Base-by-base conservation (phyloP, 345 rosid genomes). In the Dipteronia dyeriana region DNA sequence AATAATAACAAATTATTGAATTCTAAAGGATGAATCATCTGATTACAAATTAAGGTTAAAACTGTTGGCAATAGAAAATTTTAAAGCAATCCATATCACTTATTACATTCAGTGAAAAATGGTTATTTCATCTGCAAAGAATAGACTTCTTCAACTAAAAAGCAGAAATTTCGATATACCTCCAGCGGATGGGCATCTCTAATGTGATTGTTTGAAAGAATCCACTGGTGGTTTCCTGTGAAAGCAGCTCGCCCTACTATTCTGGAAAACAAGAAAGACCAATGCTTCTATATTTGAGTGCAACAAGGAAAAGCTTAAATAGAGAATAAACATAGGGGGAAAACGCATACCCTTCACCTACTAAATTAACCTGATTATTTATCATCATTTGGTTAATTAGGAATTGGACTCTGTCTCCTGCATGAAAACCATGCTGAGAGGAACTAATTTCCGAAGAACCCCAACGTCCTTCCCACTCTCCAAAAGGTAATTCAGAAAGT, bases 171-270 rank as follows among this genome's bases (percentile, higher is more conserved):
- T 16, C 60, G 49, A 34, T 43, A 49, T 83, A 91, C 97, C 93
- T 97, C 97, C 6, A 89, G 94, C 14, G 97, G 94, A 76, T 91
- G 90, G 74, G 84, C 75, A 75, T 83, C 82, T 51, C 83, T 85
- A 71, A 71, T 77, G 69, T 81, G 91, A 85, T 38, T 90, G 60
- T 83, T 90, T 25, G 91, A 86, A 75, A 88, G 87, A 71, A 97
- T 85, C 98, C 99, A 97, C 68, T 90, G 89, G 81, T 92, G 93
- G 76, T 86, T 89, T 80, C 96, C 98, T 0, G 92, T 89, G 77
- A 97, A 94, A 56, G 98, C 97, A 87, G 93, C 93, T 81, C 93
- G 90, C 12, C 99, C 97, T 23, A 97, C 90, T 68, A 91, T 79
- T 79, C 97, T 96, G 92, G 53, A 77, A 83, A 70, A 79, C 22